phyloP scores from a whole-genome alignment of 306 rosid species.

The Malus orientalis region DNA sequence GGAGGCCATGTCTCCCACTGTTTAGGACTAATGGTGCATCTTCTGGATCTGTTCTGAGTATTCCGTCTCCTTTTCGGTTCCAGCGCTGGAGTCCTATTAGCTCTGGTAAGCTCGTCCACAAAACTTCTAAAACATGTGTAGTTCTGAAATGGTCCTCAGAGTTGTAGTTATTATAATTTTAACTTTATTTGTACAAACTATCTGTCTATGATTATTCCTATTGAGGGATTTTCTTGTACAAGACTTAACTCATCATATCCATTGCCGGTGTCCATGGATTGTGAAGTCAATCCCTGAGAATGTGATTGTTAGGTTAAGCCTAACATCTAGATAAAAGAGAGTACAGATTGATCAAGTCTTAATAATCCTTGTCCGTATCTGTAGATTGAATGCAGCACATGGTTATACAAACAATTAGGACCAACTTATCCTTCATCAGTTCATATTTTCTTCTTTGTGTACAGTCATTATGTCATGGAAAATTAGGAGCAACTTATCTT shows the following conservation, averaged over 20 bases:
- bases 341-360: not conserved
- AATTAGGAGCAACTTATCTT: not conserved
- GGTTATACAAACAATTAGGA: not conserved
- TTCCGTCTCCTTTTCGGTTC: constrained; percentile 69
- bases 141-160: constrained; percentile 1
- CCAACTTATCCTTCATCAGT: not conserved
- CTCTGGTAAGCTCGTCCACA: constrained; percentile 49
- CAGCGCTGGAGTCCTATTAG: constrained; percentile 79
- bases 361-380: not conserved
- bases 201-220: not conserved
- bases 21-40: constrained; percentile 59
- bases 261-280: not conserved
- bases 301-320: not conserved
- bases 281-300: not conserved
- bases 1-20: constrained; percentile 72
- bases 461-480: not conserved
- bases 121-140: not conserved
- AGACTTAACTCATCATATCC: not conserved
- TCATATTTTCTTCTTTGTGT: not conserved
- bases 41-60: constrained; percentile 61
- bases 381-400: not conserved
- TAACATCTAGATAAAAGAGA: not conserved
- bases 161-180: not conserved
- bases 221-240: not conserved
- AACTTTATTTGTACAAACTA: not conserved